Evolutionary conservation across 2,329 filamentous ascomycete species (phyloP).

Genomic region (Colletotrichum destructivum): DNA sequence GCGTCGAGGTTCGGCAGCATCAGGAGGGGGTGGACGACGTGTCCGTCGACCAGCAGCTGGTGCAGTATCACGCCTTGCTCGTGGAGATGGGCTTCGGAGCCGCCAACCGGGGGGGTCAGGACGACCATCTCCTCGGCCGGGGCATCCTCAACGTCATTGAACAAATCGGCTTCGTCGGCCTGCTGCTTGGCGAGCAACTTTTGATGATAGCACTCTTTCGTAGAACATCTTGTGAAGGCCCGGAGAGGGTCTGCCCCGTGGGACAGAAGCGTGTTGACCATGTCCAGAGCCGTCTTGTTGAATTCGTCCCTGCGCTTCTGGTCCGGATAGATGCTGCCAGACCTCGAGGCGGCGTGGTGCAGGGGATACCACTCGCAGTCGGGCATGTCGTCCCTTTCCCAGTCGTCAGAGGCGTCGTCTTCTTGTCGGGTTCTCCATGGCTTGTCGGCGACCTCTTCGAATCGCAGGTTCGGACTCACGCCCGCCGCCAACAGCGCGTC

Average conservation of each 20-base stretch:
- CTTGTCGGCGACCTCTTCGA: not conserved
- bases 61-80: conserved; percentile 46
- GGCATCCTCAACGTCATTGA: not conserved
- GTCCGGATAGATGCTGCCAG: not conserved
- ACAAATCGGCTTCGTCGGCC: not conserved
- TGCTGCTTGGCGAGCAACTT: not conserved
- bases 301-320: not conserved
- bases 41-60: conserved; percentile 36
- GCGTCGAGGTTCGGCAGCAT: conserved; percentile 43
- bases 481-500: conserved; percentile 6
- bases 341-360: conserved; percentile 8
- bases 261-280: conserved; percentile 44
- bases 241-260: conserved; percentile 48
- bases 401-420: not conserved
- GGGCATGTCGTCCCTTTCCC: not conserved
- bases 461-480: conserved; percentile 17
- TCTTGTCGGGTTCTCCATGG: not conserved
- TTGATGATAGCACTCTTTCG: conserved; percentile 9
- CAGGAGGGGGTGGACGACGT: conserved; percentile 43
- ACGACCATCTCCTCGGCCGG: not conserved
- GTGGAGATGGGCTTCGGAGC: conserved; percentile 4
- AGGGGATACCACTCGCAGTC: conserved; percentile 23
- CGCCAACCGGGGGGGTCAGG: not conserved
- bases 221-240: conserved; percentile 25
- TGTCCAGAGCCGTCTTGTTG: not conserved